Base-by-base conservation (phyloP, 1,284 basidiomycete genomes). In the Abortiporus biennis region DNA sequence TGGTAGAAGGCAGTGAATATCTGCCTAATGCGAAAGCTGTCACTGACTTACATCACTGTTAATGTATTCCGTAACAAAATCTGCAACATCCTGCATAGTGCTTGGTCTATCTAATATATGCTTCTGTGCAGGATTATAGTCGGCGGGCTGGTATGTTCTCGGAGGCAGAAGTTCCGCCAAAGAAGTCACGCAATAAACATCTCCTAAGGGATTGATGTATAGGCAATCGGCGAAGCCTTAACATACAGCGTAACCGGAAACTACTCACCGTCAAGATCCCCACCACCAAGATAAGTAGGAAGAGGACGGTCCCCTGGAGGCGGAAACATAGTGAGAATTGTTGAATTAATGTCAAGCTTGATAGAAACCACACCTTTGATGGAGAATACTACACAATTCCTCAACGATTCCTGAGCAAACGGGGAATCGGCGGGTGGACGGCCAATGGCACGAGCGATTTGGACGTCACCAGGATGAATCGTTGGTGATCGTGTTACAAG, bases 31-130 rank as follows among this genome's bases (percentile, higher is more conserved):
- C 3, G 43, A 29, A 36, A 8, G 6, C 6, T 3, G 5, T 13
- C 17, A 6, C 30, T 25, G 47, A 50, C 69, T 42, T 45, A 80
- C 76, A 55, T 86, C 81, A 39, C 72, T 80, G 50, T 67, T 76
- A 47, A 85, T 80, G 47, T 77, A 87, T 44, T 86, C 79, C 40
- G 82, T 69, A 12, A 88, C 74, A 54, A 88, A 89, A 36, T 85
- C 76, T 1, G 77, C 79, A 2, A 87, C 79, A 59, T 84, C 89
- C 13, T 55, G 63, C 68, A 81, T 84, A 8, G 70, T 85, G 57
- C 74, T 79, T 25, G 64, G 70, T 22, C 72, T 71, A 33, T 69
- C 55, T 1, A 87, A 56, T 2, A 66, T 36, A 42, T 72, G 75
- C 50, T 62, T 72, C 8, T 56, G 52, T 0, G 74, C 74, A 1